Percentiles rank a stretch among this genome's conserved stretches.
Evolutionary conservation across 352 stramenopile genomes (phyloP).

Genomic region (Pythium guiyangense): DNA sequence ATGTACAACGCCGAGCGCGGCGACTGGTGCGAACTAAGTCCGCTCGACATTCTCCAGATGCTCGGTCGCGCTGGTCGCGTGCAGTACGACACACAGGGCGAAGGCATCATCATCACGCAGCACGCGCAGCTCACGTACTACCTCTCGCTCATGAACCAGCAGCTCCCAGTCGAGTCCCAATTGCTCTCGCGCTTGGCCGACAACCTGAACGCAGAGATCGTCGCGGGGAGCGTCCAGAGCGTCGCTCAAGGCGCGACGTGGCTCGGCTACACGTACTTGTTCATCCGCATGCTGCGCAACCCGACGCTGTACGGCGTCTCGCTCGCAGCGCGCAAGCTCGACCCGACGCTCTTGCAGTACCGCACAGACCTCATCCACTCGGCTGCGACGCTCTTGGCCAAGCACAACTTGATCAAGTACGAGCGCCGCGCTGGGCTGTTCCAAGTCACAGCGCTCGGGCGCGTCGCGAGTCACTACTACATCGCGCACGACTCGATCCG

Average conservation of each 20-base stretch:
- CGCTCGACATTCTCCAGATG: conserved; percentile 99
- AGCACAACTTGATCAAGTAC: conserved; percentile 98
- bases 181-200: conserved; percentile 95
- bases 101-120: conserved; percentile 99
- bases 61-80: conserved; percentile 97
- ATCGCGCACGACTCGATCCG: conserved; percentile 98
- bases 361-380: conserved; percentile 96
- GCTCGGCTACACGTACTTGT: conserved; percentile 99
- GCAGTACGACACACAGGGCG: conserved; percentile 97
- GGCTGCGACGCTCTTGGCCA: conserved; percentile 94
- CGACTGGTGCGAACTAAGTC: conserved; percentile 97
- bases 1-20: conserved; percentile 99
- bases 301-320: conserved; percentile 95
- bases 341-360: conserved; percentile 94
- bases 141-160: conserved; percentile 98
- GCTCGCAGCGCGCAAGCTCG: conserved; percentile 79
- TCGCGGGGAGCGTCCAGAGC: conserved; percentile 95
- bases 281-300: conserved; percentile 98
- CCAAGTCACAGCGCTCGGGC: conserved; percentile 94
- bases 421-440: conserved; percentile 94
- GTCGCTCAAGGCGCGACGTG: conserved; percentile 95
- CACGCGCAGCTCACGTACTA: conserved; percentile 99
- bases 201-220: conserved; percentile 99
- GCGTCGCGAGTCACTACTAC: conserved; percentile 99
- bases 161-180: conserved; percentile 99